phyloP scores from a whole-genome alignment of 345 rosid species.

The Moricandia arvensis region DNA sequence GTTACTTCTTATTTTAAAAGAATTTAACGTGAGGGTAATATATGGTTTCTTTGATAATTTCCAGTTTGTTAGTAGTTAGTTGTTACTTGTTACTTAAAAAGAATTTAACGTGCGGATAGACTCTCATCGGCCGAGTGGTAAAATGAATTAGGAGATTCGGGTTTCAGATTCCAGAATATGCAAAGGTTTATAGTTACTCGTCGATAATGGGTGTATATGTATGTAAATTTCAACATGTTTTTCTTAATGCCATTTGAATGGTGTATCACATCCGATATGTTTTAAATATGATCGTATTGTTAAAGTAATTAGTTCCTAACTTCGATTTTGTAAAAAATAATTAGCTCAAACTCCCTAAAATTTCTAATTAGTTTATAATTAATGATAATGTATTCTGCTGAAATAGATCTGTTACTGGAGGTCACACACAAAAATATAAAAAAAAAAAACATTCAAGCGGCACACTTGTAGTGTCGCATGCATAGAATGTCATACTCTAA shows the following conservation, averaged over 20 bases:
- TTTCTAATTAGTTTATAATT: too few species aligned
- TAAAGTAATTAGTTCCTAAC: not conserved
- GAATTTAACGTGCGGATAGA: not conserved
- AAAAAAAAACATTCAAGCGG: not conserved
- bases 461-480: too few species aligned
- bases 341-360: not conserved
- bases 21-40: not conserved
- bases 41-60: not conserved
- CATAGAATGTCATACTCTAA: too few species aligned
- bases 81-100: not conserved
- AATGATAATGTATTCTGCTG: not conserved
- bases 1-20: not conserved
- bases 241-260: not conserved
- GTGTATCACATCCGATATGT: not conserved
- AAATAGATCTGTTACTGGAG: not conserved
- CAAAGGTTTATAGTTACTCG: not conserved
- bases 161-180: constrained; percentile 13
- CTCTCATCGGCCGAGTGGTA: too few species aligned
- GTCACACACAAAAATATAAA: too few species aligned
- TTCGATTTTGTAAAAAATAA: not conserved
- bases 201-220: not conserved
- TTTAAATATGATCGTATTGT: not conserved
- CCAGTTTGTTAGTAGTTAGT: not conserved
- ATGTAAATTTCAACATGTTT: not conserved
- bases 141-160: too few species aligned